These are phyloP conservation scores for Apiotrichum laibachii DNA, from an alignment of 1,284 basidiomycete species.

Conservation along the genomic window DNA sequence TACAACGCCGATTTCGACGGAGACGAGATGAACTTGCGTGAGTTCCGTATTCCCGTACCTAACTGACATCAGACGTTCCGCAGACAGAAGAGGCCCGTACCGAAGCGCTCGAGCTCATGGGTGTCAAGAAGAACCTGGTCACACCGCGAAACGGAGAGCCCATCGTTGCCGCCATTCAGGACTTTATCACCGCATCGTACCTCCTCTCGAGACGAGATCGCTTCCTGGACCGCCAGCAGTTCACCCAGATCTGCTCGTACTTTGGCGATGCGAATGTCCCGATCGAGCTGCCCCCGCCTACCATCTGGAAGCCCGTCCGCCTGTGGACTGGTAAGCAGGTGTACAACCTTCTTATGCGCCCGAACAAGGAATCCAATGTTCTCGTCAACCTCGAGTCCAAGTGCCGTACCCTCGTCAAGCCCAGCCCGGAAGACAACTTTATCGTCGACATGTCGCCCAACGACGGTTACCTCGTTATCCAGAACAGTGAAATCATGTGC, in stretches of 20 bases:
- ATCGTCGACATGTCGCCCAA: slow-evolving; percentile 87
- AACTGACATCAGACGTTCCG: slow-evolving; percentile 70
- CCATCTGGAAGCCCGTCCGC: slow-evolving; percentile 86
- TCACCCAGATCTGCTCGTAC: slow-evolving; percentile 95
- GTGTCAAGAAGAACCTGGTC: slow-evolving; percentile 94
- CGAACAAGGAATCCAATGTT: slow-evolving; percentile 79
- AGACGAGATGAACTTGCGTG: slow-evolving; percentile 99
- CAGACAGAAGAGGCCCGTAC: slow-evolving; percentile 99
- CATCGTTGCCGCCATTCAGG: slow-evolving; percentile 97
- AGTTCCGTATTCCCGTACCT: slow-evolving; percentile 40
- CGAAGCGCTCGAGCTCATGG: slow-evolving; percentile 97
- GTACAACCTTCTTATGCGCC: slow-evolving; percentile 94
- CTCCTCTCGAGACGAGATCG: slow-evolving; percentile 89
- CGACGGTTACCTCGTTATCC: slow-evolving; percentile 95
- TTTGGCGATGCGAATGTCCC: slow-evolving; percentile 86
- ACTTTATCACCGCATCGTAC: slow-evolving; percentile 97
- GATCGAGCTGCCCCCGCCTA: slow-evolving; percentile 93
- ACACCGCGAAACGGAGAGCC: slow-evolving; percentile 96
- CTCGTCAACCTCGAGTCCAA: slow-evolving; percentile 95
- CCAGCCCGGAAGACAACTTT: slow-evolving; percentile 55
- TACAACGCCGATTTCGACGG: slow-evolving; percentile 99
- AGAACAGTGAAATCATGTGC: slow-evolving; percentile 99
- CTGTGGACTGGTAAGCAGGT: slow-evolving; percentile 99
- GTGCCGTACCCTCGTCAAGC: slow-evolving; percentile 89
- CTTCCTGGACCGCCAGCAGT: slow-evolving; percentile 91